phyloP scores from a whole-genome alignment of 2,329 filamentous ascomycete species.

The Cordyceps cicadae region DNA sequence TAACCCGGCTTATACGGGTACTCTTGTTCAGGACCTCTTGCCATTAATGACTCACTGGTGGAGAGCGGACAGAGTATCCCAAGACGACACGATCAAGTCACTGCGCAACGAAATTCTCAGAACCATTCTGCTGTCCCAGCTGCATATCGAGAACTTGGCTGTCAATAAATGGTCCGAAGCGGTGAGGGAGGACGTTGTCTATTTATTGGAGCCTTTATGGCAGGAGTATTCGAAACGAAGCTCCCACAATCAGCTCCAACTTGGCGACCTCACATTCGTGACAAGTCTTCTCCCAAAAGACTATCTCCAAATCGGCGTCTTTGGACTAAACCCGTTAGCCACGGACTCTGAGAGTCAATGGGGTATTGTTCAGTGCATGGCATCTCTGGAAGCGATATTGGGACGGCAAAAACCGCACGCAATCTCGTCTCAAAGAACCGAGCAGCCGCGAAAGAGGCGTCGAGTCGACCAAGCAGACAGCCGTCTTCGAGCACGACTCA shows the following conservation, averaged over 20 bases:
- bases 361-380: slow-evolving; percentile 51
- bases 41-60: slow-evolving; percentile 70
- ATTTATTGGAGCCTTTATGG: slow-evolving; percentile 64
- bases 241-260: slow-evolving; percentile 62
- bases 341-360: slow-evolving; percentile 50
- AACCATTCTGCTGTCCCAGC: slow-evolving; percentile 56
- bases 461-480: slow-evolving; percentile 34
- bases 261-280: slow-evolving; percentile 65
- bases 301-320: slow-evolving; percentile 40
- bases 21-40: slow-evolving; percentile 52
- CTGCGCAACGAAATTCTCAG: slow-evolving; percentile 73
- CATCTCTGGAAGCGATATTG: slow-evolving; percentile 46
- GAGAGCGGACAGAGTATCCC: slow-evolving; percentile 58
- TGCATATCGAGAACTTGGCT: slow-evolving; percentile 53
- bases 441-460: slow-evolving; percentile 46
- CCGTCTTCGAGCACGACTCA: slow-evolving; percentile 41
- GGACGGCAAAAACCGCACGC: slow-evolving; percentile 19
- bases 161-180: slow-evolving; percentile 31
- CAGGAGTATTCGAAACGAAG: slow-evolving; percentile 67
- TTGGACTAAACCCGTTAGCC: slow-evolving; percentile 46
- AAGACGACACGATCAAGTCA: slow-evolving; percentile 51
- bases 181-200: slow-evolving; percentile 45
- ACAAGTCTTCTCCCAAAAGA: slow-evolving; percentile 33
- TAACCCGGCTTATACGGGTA: slow-evolving; percentile 53
- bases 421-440: slow-evolving; percentile 19